Conservation (phyloP, 75 land plant species). For the Pseudotsuga menziesii region DNA sequence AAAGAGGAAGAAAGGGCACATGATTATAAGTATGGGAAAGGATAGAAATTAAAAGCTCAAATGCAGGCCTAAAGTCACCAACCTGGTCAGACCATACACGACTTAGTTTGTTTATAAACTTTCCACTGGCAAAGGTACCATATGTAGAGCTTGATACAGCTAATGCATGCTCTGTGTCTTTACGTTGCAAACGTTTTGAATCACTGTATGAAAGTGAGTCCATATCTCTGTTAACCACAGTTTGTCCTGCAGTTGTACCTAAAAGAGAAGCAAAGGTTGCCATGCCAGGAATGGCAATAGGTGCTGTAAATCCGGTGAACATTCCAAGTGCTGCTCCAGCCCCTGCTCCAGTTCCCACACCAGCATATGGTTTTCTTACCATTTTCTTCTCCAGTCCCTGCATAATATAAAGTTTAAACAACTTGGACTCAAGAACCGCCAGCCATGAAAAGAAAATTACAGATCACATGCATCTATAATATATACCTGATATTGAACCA, state of each 20-base stretch:
- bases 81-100: constrained; percentile 37
- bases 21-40: neutral
- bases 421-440: neutral
- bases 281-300: constrained; percentile 21
- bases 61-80: neutral
- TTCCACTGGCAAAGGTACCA: constrained; percentile 9
- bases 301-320: constrained; percentile 24
- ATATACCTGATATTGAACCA: constrained; percentile 27
- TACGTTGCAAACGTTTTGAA: neutral
- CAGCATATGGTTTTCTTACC: constrained; percentile 55
- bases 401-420: neutral
- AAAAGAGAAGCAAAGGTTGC: constrained; percentile 30
- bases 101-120: constrained; percentile 23
- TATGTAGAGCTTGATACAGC: constrained; percentile 7
- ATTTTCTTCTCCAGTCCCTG: constrained; percentile 11
- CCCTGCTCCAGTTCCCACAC: constrained; percentile 13
- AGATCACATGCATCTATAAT: neutral
- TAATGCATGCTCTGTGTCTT: neutral
- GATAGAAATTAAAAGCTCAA: no score
- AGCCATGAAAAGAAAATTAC: neutral
- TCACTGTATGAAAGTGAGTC: constrained; percentile 1
- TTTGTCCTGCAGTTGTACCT: constrained; percentile 4
- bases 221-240: neutral
- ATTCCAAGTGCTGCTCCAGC: constrained; percentile 35
- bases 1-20: neutral